These are phyloP conservation scores for Pyrenopolyporus hunteri DNA, from an alignment of 495 filamentous ascomycete genomes.

Conservation along the genomic window DNA sequence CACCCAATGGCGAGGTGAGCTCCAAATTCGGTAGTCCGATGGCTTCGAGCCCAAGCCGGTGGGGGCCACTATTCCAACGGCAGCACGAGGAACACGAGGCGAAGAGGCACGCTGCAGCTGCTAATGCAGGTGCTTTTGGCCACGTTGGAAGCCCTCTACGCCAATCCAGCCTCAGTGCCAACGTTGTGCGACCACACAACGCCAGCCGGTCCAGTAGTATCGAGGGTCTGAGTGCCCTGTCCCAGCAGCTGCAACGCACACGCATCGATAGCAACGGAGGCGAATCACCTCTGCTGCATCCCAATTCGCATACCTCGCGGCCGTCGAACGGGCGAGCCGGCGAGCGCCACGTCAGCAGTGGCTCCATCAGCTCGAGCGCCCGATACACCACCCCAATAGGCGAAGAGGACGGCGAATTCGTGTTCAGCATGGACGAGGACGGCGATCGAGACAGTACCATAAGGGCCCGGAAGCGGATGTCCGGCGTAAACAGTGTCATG, in stretches of 20 bases:
- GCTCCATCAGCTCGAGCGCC: slow-evolving; percentile 56
- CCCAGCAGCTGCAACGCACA: slow-evolving; percentile 69
- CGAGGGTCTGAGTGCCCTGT: slow-evolving; percentile 69
- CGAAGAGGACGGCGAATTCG: slow-evolving; percentile 73
- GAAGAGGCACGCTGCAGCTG: slow-evolving; percentile 52
- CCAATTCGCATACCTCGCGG: slow-evolving; percentile 41
- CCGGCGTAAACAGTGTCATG: slow-evolving; percentile 45
- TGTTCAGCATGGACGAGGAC: slow-evolving; percentile 85
- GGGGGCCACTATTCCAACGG: slow-evolving; percentile 80
- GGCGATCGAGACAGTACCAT: slow-evolving; percentile 58
- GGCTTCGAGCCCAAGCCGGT: slow-evolving; percentile 83
- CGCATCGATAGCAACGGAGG: slow-evolving; percentile 52
- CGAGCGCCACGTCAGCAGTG: slow-evolving; percentile 60
- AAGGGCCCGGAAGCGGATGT: slow-evolving; percentile 50
- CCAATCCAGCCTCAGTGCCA: slow-evolving; percentile 79
- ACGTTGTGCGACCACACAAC: slow-evolving; percentile 55
- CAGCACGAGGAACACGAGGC: slow-evolving; percentile 76
- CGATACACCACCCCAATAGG: slow-evolving; percentile 73
- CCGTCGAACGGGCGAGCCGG: slow-evolving; percentile 44
- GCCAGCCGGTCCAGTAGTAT: slow-evolving; percentile 46
- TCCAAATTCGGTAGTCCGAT: slow-evolving; percentile 81
- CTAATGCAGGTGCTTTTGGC: slow-evolving; percentile 67
- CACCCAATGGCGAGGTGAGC: slow-evolving; percentile 53
- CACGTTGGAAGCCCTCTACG: slow-evolving; percentile 94
- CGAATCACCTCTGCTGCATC: slow-evolving; percentile 49